These are phyloP conservation scores for Mucor racemosus DNA, from an alignment of 371 early-diverging fungal species.

Conservation along the genomic window DNA sequence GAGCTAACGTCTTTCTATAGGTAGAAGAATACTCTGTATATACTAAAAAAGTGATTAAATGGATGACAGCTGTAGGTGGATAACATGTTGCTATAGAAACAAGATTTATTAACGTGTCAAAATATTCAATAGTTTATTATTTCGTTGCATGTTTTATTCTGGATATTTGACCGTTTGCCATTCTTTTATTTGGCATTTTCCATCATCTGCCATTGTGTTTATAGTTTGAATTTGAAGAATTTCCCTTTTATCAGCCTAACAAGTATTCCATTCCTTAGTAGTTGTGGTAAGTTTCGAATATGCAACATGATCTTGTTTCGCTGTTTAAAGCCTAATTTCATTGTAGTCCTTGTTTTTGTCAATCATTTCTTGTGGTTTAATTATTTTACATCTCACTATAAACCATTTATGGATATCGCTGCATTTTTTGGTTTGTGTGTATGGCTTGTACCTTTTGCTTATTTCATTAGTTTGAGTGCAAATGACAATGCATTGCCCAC, in stretches of 20 bases:
- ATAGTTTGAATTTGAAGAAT: slow-evolving; percentile 70
- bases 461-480: slow-evolving; percentile 85
- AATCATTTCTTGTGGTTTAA: slow-evolving; percentile 90
- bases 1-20: slow-evolving; percentile 29
- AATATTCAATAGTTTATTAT: slow-evolving; percentile 51
- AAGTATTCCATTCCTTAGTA: slow-evolving; percentile 65
- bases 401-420: slow-evolving; percentile 78
- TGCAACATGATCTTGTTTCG: neutral
- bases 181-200: slow-evolving; percentile 68
- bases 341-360: slow-evolving; percentile 70
- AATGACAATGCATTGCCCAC: slow-evolving; percentile 85
- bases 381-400: slow-evolving; percentile 73
- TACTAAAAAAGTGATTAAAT: slow-evolving; percentile 76
- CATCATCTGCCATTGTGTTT: slow-evolving; percentile 70
- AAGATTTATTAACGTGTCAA: neutral
- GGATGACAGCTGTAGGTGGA: slow-evolving; percentile 65
- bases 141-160: slow-evolving; percentile 66
- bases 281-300: slow-evolving; percentile 60
- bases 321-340: neutral
- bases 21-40: slow-evolving; percentile 85
- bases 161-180: slow-evolving; percentile 73
- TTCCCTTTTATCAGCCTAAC: slow-evolving; percentile 76
- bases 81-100: neutral
- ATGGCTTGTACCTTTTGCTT: slow-evolving; percentile 88
- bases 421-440: slow-evolving; percentile 87